phyloP scores from a whole-genome alignment of 805 yeast species.

The Sugiyamaella lignohabitans region DNA sequence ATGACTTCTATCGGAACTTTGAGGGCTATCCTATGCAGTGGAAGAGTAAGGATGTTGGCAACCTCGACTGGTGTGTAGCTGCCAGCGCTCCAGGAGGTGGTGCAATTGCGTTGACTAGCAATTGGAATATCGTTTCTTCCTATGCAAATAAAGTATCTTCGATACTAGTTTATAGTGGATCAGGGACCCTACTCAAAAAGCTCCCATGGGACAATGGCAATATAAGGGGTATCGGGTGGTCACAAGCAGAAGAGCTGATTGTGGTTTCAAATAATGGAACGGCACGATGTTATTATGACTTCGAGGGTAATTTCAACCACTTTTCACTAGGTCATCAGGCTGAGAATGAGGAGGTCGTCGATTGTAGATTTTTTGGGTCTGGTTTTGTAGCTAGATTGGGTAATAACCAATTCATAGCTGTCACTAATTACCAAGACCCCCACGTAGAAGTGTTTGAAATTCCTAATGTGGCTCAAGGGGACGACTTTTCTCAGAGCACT shows the following conservation, averaged over 20 bases:
- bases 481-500: constrained; percentile 11
- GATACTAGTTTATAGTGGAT: constrained; percentile 27
- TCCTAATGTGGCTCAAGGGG: constrained; percentile 28
- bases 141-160: constrained; percentile 15
- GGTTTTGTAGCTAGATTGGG: constrained; percentile 42
- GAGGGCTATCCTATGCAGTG: constrained; percentile 52
- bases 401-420: constrained; percentile 38
- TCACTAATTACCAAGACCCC: constrained; percentile 38
- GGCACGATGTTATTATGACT: constrained; percentile 55
- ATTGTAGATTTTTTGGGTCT: constrained; percentile 35
- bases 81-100: constrained; percentile 49
- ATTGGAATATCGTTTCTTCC: constrained; percentile 28
- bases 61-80: constrained; percentile 24
- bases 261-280: constrained; percentile 49
- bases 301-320: constrained; percentile 61
- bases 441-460: constrained; percentile 10
- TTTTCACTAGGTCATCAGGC: constrained; percentile 35
- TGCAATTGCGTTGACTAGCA: constrained; percentile 41
- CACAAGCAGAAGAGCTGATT: constrained; percentile 46
- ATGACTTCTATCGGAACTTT: constrained; percentile 58
- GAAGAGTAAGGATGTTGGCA: constrained; percentile 39
- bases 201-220: constrained; percentile 41
- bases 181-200: constrained; percentile 26
- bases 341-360: constrained; percentile 31
- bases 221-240: constrained; percentile 50